These are phyloP conservation scores for Pythium sp. DNA, from an alignment of 352 stramenopile species.

Conservation along the genomic window DNA sequence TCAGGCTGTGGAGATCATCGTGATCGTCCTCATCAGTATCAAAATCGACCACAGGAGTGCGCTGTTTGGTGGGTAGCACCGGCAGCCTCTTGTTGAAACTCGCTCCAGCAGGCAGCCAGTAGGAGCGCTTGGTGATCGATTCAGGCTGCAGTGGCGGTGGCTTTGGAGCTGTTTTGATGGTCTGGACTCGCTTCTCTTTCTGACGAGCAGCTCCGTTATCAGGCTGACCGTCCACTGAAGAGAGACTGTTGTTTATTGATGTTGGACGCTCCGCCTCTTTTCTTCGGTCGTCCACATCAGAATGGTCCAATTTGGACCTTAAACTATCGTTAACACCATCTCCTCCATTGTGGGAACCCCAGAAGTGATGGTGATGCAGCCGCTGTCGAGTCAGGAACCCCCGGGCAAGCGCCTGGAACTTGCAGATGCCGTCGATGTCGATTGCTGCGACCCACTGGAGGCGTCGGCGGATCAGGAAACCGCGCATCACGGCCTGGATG, in stretches of 20 bases:
- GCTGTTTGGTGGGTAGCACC: slow-evolving; percentile 26
- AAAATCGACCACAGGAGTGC: not conserved
- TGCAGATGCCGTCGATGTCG: slow-evolving; percentile 42
- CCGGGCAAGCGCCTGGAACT: slow-evolving; percentile 47
- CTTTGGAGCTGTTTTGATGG: not conserved
- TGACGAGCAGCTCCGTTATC: not conserved
- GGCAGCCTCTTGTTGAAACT: slow-evolving; percentile 43
- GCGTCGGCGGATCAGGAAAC: slow-evolving; percentile 55
- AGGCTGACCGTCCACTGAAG: not conserved
- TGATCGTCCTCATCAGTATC: slow-evolving; percentile 4
- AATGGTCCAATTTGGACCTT: not conserved
- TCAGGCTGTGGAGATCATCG: slow-evolving; percentile 5
- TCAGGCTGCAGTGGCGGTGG: not conserved
- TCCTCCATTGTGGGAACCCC: not conserved
- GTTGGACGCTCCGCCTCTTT: not conserved
- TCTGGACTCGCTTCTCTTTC: not conserved
- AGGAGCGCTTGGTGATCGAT: slow-evolving; percentile 51
- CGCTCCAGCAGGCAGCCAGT: slow-evolving; percentile 58
- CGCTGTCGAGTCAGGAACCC: slow-evolving; percentile 27
- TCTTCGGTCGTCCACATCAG: not conserved
- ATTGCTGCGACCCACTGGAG: slow-evolving; percentile 45
- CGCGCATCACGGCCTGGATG: slow-evolving; percentile 70
- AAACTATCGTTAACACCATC: not conserved
- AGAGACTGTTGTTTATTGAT: not conserved
- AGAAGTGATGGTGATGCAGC: not conserved